Conservation (phyloP, 2,329 filamentous ascomycete species). For the Claviceps sorghi region DNA sequence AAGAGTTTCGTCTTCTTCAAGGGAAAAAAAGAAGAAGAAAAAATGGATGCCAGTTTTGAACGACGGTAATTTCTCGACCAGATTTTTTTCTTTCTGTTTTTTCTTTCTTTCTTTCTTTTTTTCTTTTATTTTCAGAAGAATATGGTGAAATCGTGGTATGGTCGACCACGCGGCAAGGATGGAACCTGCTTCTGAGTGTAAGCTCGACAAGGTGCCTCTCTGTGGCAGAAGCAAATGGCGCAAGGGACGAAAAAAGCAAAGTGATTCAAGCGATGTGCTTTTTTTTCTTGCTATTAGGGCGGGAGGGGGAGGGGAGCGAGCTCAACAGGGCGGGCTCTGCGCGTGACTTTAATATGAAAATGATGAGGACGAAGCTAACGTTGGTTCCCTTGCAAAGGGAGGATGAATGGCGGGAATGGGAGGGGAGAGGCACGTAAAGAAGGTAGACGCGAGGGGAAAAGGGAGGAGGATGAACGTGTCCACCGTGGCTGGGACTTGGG, state of each 20-base stretch:
- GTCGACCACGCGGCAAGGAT: not conserved
- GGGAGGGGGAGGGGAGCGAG: not conserved
- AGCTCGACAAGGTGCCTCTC: not conserved
- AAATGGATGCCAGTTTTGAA: not conserved
- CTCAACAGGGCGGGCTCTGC: not conserved
- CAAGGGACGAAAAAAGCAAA: not conserved
- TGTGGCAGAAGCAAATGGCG: not conserved
- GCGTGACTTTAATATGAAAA: not conserved
- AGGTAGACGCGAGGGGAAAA: too few relatives aligned
- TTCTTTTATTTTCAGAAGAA: not conserved
- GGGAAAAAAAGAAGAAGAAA: not conserved
- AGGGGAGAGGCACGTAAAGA: not conserved
- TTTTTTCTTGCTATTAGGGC: not conserved
- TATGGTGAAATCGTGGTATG: not conserved
- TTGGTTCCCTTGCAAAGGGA: not conserved
- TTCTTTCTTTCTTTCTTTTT: too few relatives aligned
- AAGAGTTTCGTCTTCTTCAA: too few relatives aligned
- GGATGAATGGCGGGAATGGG: not conserved
- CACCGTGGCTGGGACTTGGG: too few relatives aligned
- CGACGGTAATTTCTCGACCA: too few relatives aligned
- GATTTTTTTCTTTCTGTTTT: too few relatives aligned
- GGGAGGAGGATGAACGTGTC: too few relatives aligned
- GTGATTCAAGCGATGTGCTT: not conserved
- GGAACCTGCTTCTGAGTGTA: not conserved
- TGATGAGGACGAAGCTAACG: not conserved